Evolutionary conservation across 2,329 filamentous ascomycete species (phyloP), one percentile per base, ranked within the genome.

Genomic region (Clarireedia paspali): DNA sequence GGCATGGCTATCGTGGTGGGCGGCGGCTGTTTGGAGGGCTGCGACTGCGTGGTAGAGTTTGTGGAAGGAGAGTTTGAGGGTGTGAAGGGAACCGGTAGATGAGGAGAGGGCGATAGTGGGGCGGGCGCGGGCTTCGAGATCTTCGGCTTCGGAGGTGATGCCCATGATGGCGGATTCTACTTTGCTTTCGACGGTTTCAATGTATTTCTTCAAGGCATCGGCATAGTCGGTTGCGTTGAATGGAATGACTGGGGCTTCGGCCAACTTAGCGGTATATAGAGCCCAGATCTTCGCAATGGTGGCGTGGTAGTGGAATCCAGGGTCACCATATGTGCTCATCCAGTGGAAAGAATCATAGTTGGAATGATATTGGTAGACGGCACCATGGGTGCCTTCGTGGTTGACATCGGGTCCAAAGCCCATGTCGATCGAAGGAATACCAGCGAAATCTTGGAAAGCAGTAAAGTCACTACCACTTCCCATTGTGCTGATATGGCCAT

Each of bases 311-410:
- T 80, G 74, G 50, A 80, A 83, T 0, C 74, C 77, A 1, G 78
- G 77, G 62, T 95, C 90, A 4, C 89, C 89, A 62, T 83, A 90
- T 3, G 75, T 85, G 14, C 85, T 78, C 88, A 94, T 94, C 89
- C 89, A 95, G 64, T 85, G 75, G 67, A 88, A 91, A 36, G 81
- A 88, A 67, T 95, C 90, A 67, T 91, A 95, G 71, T 94, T 94
- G 59, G 82, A 81, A 68, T 95, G 89, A 66, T 94, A 95, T 61
- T 88, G 85, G 67, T 87, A 89, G 6, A 89, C 73, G 0, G 84
- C 78, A 20, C 57, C 59, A 12, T 50, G 59, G 46, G 53, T 53
- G 15, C 58, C 60, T 26, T 61, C 53, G 24, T 52, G 47, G 24
- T 47, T 55, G 6, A 75, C 71, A 55, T 64, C 60, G 7, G 68